phyloP scores from a whole-genome alignment of 31 red algal species.

The Odonthalia washingtoniensis region DNA sequence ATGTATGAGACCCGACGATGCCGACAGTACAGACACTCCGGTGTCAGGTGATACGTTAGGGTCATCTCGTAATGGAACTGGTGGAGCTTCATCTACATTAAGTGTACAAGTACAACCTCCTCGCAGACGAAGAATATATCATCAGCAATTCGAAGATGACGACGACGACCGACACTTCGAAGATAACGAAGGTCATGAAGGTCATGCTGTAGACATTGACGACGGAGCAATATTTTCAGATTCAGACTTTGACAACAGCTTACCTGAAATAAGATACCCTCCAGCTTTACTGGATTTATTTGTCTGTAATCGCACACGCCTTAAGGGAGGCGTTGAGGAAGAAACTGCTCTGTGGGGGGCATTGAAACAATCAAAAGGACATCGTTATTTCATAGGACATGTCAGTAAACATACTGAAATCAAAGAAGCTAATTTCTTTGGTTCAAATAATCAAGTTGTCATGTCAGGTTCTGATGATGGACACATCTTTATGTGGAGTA shows the following conservation, averaged over 20 bases:
- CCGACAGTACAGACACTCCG: no score
- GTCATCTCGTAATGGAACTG: no score
- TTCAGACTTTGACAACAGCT: not conserved
- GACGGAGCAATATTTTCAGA: not conserved
- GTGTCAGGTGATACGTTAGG: no score
- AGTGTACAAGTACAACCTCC: no score
- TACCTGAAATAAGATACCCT: no score
- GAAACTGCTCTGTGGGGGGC: slow-evolving; percentile 41
- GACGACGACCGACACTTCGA: not conserved
- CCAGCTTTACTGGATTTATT: no score
- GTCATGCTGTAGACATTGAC: not conserved
- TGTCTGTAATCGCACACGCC: no score
- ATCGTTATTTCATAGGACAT: slow-evolving; percentile 51
- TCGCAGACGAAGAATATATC: no score
- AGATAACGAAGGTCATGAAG: not conserved
- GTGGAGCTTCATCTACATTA: no score
- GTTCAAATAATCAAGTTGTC: slow-evolving; percentile 66
- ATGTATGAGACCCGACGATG: not conserved
- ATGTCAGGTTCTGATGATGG: slow-evolving; percentile 79
- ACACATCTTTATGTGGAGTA: slow-evolving; percentile 64
- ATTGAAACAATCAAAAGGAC: not conserved
- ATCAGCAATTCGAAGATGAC: no score
- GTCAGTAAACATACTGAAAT: slow-evolving; percentile 66
- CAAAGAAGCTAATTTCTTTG: slow-evolving; percentile 72
- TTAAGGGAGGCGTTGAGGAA: not conserved